Evolutionary conservation across 441 rosid species (phyloP).

Genomic region (Erodium trifolium): DNA sequence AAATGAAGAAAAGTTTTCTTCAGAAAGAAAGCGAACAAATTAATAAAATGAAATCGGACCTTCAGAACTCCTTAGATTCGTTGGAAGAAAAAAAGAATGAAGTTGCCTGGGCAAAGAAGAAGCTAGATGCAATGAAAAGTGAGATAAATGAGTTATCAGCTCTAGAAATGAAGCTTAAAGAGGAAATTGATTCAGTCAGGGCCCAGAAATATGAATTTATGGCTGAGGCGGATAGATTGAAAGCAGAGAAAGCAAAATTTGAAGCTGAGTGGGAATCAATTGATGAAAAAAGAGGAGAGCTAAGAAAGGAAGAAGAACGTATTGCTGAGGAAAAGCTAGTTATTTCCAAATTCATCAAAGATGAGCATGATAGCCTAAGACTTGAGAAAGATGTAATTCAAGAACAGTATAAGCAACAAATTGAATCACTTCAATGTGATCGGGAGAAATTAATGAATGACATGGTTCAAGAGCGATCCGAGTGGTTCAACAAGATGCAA

Average conservation of each 20-base stretch:
- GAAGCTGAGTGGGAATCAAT: slow-evolving; percentile 94
- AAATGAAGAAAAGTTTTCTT: slow-evolving; percentile 31
- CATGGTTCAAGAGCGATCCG: slow-evolving; percentile 65
- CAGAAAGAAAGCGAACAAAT: slow-evolving; percentile 56
- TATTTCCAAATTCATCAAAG: slow-evolving; percentile 58
- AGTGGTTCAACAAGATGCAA: slow-evolving; percentile 78
- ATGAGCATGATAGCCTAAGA: slow-evolving; percentile 67
- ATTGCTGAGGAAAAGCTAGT: slow-evolving; percentile 55
- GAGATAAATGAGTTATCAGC: slow-evolving; percentile 58
- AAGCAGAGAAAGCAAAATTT: slow-evolving; percentile 72
- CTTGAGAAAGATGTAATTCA: slow-evolving; percentile 59
- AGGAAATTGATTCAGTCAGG: slow-evolving; percentile 77
- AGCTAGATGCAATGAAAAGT: slow-evolving; percentile 59
- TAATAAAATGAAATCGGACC: slow-evolving; percentile 43
- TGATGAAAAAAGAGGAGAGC: slow-evolving; percentile 83
- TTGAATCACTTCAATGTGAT: slow-evolving; percentile 57
- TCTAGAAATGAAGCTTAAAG: slow-evolving; percentile 76
- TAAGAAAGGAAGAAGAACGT: slow-evolving; percentile 49
- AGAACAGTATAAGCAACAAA: slow-evolving; percentile 49
- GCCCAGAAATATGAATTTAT: slow-evolving; percentile 63
- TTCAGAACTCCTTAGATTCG: slow-evolving; percentile 45
- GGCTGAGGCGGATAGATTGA: slow-evolving; percentile 69
- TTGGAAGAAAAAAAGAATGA: slow-evolving; percentile 62
- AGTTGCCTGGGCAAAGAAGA: slow-evolving; percentile 55
- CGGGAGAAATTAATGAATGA: slow-evolving; percentile 74